A percentile compares a stretch with the other conserved stretches of the same genome.
Evolutionary conservation across 305 asterid species (phyloP).

Genomic region (Stenogyne calaminthoides): DNA sequence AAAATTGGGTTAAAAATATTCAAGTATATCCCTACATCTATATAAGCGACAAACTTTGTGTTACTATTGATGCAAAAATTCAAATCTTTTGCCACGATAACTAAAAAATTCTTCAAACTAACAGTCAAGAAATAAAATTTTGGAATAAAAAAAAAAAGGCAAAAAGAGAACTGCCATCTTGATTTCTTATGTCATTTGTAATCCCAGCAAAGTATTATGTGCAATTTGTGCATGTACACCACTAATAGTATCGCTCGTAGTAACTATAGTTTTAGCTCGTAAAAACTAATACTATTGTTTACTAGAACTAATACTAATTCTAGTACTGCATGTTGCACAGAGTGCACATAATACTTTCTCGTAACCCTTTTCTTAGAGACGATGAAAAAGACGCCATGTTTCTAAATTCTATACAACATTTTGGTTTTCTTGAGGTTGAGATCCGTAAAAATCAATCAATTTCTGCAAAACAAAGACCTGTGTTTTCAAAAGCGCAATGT

Average conservation of each 20-base stretch:
- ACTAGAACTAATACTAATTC: too few species aligned
- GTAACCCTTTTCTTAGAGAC: neutral
- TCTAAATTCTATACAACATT: slow-evolving; percentile 23
- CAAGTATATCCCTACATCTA: neutral
- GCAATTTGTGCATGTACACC: too few species aligned
- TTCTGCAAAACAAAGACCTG: slow-evolving; percentile 67
- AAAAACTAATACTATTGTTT: too few species aligned
- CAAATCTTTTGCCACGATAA: neutral
- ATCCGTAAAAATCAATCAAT: slow-evolving; percentile 37
- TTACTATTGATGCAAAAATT: slow-evolving; percentile 8
- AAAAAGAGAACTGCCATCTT: neutral
- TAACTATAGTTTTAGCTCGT: too few species aligned
- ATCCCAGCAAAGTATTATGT: too few species aligned
- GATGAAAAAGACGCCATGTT: neutral
- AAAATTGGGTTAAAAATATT: neutral
- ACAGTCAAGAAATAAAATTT: neutral
- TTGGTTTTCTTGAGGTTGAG: slow-evolving; percentile 27
- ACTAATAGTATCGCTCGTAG: too few species aligned
- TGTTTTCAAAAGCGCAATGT: slow-evolving; percentile 57
- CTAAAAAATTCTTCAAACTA: slow-evolving; percentile 21
- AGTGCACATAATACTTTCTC: too few species aligned
- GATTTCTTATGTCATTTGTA: too few species aligned
- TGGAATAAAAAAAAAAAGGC: neutral
- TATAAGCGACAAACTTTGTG: neutral
- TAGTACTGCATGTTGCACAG: too few species aligned